These are phyloP conservation scores for Dichotomocladium elegans DNA, from an alignment of 371 early-diverging fungal genomes.

Conservation along the genomic window DNA sequence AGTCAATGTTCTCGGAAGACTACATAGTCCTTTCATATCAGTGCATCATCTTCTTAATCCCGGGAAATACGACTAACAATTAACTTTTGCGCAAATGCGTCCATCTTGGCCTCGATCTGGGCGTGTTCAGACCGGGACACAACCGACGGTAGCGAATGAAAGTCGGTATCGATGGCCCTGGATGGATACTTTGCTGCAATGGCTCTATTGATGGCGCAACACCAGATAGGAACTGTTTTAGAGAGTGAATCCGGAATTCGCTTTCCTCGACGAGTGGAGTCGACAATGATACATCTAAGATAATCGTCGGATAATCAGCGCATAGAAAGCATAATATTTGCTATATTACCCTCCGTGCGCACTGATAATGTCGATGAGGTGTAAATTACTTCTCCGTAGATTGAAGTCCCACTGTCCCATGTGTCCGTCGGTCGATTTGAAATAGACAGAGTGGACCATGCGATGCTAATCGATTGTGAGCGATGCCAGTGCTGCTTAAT, in stretches of 20 bases:
- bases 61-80: slow-evolving; percentile 20
- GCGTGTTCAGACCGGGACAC: slow-evolving; percentile 71
- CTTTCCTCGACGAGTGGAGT: slow-evolving; percentile 85
- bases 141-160: slow-evolving; percentile 64
- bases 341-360: slow-evolving; percentile 54
- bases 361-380: slow-evolving; percentile 58
- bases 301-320: background rate
- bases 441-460: slow-evolving; percentile 69
- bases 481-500: background rate
- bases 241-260: slow-evolving; percentile 79
- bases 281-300: slow-evolving; percentile 73
- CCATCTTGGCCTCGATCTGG: slow-evolving; percentile 61
- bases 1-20: slow-evolving; percentile 36
- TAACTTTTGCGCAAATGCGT: slow-evolving; percentile 59
- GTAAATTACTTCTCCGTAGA: slow-evolving; percentile 72
- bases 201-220: slow-evolving; percentile 66
- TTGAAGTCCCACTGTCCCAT: slow-evolving; percentile 81
- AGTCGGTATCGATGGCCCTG: slow-evolving; percentile 57
- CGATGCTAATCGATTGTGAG: slow-evolving; percentile 17
- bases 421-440: slow-evolving; percentile 92
- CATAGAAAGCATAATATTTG: background rate
- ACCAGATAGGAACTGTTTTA: slow-evolving; percentile 91
- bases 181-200: slow-evolving; percentile 14
- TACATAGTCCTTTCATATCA: background rate
- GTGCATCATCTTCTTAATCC: background rate